These are phyloP conservation scores for Podila clonocystis DNA, from an alignment of 192 early-diverging fungal genomes.

Conservation along the genomic window DNA sequence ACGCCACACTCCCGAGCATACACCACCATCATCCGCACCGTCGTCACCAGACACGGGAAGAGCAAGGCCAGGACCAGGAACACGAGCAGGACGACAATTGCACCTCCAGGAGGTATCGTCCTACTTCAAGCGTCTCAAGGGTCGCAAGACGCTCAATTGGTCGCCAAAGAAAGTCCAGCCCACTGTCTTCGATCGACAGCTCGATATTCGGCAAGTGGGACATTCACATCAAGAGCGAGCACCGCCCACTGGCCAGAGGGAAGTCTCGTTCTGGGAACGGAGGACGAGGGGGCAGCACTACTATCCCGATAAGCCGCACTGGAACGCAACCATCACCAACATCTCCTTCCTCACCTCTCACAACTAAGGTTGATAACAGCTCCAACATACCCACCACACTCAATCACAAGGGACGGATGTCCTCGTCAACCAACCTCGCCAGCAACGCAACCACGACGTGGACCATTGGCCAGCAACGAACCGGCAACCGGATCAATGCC, in stretches of 20 bases:
- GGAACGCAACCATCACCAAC: neutral
- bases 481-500: neutral
- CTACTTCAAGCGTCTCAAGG: neutral
- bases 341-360: neutral
- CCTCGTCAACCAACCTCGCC: neutral
- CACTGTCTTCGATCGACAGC: constrained; percentile 6
- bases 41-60: neutral
- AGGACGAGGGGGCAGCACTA: neutral
- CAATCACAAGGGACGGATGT: constrained; percentile 1
- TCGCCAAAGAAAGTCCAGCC: neutral
- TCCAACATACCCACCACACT: neutral
- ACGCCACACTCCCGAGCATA: neutral
- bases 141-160: neutral
- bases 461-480: constrained; percentile 21
- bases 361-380: neutral
- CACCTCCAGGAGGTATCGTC: neutral
- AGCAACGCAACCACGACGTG: constrained; percentile 12
- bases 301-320: neutral
- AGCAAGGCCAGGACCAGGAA: neutral
- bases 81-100: neutral
- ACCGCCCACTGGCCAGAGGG: constrained; percentile 3
- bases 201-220: constrained; percentile 40
- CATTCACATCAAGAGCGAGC: constrained; percentile 27
- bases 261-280: constrained; percentile 10
- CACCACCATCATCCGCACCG: neutral